Base-by-base conservation (phyloP, 2,329 filamentous ascomycete species). In the Fusarium brachygibbosum region DNA sequence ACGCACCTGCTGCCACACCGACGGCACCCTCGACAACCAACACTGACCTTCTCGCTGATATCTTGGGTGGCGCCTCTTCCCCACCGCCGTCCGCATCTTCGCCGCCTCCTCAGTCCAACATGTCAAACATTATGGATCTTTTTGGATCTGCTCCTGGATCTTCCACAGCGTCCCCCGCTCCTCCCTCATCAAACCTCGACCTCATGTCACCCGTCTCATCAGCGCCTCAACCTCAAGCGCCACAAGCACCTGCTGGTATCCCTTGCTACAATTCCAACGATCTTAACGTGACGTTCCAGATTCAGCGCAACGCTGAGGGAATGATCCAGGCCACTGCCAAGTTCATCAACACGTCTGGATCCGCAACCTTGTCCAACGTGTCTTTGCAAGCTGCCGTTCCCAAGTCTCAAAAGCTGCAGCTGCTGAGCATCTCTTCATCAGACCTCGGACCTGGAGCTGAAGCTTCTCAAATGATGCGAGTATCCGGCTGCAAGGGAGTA, bases 341-440 rank as follows among this genome's bases (percentile, higher is more conserved):
- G 11, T 99, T 99, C 85, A 88, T 87, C 38, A 98, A 98, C 79
- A 87, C 82, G 0, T 91, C 90, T 16, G 85, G 85, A 60, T 88
- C 91, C 31, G 86, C 85, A 16, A 82, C 83, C 16, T 84, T 98
- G 49, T 90, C 90, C 17, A 88, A 87, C 45, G 92, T 98, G 31
- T 93, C 93, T 28, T 80, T 99, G 70, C 96, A 99, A 79, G 96
- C 95, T 42, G 96, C 96, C 1, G 96, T 99, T 55, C 96, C 96
- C 11, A 99, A 98, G 82, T 93, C 92, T 44, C 96, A 99, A 81
- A 97, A 96, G 79, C 82, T 99, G 75, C 94, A 98, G 78, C 83
- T 99, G 70, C 91, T 97, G 78, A 93, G 91, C 61, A 97, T 99
- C 71, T 97, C 93, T 71, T 93, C 88, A 69, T 83, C 90, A 6